phyloP scores from a whole-genome alignment of 2,329 filamentous ascomycete species.

The Phialocephala sp. region DNA sequence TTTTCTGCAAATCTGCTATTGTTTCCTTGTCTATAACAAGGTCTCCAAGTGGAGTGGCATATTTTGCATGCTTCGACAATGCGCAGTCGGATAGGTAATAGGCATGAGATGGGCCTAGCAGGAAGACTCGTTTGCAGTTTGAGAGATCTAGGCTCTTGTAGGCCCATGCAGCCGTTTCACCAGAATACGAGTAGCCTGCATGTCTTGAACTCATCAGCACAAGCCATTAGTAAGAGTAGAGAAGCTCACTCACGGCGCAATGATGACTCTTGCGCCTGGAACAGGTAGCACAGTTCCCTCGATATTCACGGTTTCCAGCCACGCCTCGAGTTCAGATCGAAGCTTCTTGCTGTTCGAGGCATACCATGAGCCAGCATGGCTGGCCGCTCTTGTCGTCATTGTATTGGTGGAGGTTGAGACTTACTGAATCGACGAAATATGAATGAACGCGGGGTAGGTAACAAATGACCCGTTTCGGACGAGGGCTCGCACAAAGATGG shows the following conservation, averaged over 20 bases:
- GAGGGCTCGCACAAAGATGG: too few relatives aligned
- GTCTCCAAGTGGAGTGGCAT: constrained; percentile 76
- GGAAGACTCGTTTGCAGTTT: constrained; percentile 83
- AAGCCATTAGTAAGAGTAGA: constrained; percentile 4
- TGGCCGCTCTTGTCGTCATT: constrained; percentile 59
- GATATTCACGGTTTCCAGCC: constrained; percentile 65
- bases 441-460: constrained; percentile 3
- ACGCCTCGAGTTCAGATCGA: constrained; percentile 72
- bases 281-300: constrained; percentile 69
- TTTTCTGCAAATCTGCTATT: constrained; percentile 56
- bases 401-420: constrained; percentile 7
- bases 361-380: constrained; percentile 92
- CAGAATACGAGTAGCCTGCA: constrained; percentile 92
- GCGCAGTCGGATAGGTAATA: constrained; percentile 80
- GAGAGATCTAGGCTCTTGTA: constrained; percentile 88
- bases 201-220: constrained; percentile 63
- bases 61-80: constrained; percentile 72
- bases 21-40: constrained; percentile 67
- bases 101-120: constrained; percentile 92
- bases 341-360: constrained; percentile 64
- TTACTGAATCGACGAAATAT: too few relatives aligned
- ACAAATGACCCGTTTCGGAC: background rate
- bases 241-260: constrained; percentile 77
- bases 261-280: constrained; percentile 78
- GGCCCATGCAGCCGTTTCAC: constrained; percentile 89